Conservation (phyloP, 31 red algal species). For the Endocladia muricata region DNA sequence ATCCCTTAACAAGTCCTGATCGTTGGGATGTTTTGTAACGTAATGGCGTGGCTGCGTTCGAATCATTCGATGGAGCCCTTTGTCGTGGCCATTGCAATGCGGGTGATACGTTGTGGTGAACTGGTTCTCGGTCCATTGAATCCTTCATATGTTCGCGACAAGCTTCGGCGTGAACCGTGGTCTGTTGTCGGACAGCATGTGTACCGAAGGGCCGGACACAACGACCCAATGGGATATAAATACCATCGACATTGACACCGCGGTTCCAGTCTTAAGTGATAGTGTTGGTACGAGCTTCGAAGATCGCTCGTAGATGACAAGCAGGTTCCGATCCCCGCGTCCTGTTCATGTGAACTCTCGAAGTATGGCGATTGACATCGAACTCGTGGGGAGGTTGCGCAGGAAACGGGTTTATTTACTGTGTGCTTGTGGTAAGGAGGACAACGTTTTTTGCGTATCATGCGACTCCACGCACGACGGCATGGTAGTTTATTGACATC, state of each 20-base stretch:
- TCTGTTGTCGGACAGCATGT: constrained; percentile 12
- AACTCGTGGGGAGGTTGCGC: neutral
- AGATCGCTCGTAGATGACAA: neutral
- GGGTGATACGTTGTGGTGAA: neutral
- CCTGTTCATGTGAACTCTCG: neutral
- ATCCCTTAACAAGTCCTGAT: neutral
- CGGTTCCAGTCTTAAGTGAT: neutral
- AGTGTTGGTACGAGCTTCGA: constrained; percentile 4
- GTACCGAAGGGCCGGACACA: neutral
- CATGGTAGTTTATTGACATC: neutral
- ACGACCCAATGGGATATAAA: neutral
- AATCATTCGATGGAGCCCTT: constrained; percentile 10
- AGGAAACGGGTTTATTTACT: constrained; percentile 5
- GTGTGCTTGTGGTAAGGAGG: neutral
- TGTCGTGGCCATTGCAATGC: neutral
- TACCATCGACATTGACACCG: neutral
- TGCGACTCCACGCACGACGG: neutral
- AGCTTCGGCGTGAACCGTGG: constrained; percentile 6
- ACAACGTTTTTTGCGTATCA: neutral
- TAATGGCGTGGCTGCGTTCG: neutral
- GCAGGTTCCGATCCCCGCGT: neutral
- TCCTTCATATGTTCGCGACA: neutral
- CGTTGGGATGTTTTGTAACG: neutral
- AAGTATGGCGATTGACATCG: constrained; percentile 22
- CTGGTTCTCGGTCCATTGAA: neutral